These are phyloP conservation scores for Xylaria venustula DNA, from an alignment of 495 filamentous ascomycete species.

Conservation along the genomic window DNA sequence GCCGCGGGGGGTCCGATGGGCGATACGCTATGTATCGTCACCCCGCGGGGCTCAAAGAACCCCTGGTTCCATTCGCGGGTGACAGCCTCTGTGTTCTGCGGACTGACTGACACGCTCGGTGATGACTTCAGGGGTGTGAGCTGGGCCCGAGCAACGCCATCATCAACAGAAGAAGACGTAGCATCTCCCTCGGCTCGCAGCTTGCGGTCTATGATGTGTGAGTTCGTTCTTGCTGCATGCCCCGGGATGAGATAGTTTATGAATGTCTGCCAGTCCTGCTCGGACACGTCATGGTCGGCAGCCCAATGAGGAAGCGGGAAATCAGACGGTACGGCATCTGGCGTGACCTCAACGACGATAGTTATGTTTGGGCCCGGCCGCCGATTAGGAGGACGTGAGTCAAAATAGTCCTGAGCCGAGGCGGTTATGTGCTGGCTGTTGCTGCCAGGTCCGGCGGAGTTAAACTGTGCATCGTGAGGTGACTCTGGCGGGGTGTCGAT, in stretches of 20 bases:
- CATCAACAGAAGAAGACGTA: conserved; percentile 16
- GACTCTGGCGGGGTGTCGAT: conserved; percentile 51
- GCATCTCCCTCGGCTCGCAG: conserved; percentile 28
- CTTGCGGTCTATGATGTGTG: conserved; percentile 36
- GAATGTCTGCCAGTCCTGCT: conserved; percentile 52
- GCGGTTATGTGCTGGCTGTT: conserved; percentile 25
- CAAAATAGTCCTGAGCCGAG: conserved; percentile 40
- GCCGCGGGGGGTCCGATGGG: neutral
- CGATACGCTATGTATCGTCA: conserved; percentile 9
- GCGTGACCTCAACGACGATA: conserved; percentile 21
- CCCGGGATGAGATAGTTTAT: conserved; percentile 42
- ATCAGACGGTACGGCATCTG: conserved; percentile 22
- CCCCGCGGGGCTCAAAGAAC: conserved; percentile 46
- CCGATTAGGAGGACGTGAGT: conserved; percentile 30
- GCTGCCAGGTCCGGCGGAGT: conserved; percentile 22
- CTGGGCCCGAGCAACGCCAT: conserved; percentile 34
- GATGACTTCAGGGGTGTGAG: conserved; percentile 28
- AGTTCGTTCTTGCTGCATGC: conserved; percentile 30
- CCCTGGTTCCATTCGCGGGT: conserved; percentile 52
- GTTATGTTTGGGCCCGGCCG: conserved; percentile 16
- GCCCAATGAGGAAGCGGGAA: conserved; percentile 36
- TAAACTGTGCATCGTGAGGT: conserved; percentile 32
- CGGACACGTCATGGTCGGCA: conserved; percentile 33
- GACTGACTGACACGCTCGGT: conserved; percentile 4
- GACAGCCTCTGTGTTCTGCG: conserved; percentile 28